Percentiles rank a stretch among this genome's conserved stretches.
Conservation (phyloP, 1,284 basidiomycete species). For the Malassezia caprae region DNA sequence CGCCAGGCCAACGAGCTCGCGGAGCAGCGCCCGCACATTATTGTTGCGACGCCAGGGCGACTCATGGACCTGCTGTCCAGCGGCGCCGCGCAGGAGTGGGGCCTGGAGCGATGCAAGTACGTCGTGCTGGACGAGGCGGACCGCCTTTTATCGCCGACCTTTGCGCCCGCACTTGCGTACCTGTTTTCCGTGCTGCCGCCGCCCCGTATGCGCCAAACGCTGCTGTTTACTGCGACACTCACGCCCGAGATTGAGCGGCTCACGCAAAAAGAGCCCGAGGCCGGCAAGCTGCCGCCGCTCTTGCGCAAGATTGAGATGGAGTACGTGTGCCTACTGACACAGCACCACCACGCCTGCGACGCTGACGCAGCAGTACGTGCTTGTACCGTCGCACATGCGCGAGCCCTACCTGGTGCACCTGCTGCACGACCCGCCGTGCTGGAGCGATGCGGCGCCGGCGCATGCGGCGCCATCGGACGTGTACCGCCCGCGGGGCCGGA, state of each 20-base stretch:
- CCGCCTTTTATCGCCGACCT: conserved; percentile 77
- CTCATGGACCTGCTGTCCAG: conserved; percentile 82
- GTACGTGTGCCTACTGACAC: neutral
- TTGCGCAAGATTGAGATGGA: conserved; percentile 69
- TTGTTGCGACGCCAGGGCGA: conserved; percentile 90
- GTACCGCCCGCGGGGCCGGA: neutral
- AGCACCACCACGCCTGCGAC: conserved; percentile 65
- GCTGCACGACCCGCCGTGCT: conserved; percentile 63
- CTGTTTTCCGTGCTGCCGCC: conserved; percentile 65
- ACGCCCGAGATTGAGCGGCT: conserved; percentile 75
- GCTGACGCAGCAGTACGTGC: conserved; percentile 80
- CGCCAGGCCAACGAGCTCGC: conserved; percentile 74
- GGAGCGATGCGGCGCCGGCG: neutral
- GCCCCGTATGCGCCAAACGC: conserved; percentile 67
- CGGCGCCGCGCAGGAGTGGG: conserved; percentile 57
- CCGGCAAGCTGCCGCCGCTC: conserved; percentile 77
- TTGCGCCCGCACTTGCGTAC: conserved; percentile 72
- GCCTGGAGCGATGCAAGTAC: conserved; percentile 72
- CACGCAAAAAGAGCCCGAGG: conserved; percentile 62
- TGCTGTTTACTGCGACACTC: conserved; percentile 90
- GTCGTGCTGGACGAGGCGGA: conserved; percentile 95
- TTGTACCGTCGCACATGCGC: conserved; percentile 87
- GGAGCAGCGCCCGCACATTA: conserved; percentile 72
- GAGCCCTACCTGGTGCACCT: conserved; percentile 86
- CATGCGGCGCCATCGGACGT: neutral